These are phyloP conservation scores for Citrus inodora DNA, from an alignment of 345 rosid species.

Conservation along the genomic window DNA sequence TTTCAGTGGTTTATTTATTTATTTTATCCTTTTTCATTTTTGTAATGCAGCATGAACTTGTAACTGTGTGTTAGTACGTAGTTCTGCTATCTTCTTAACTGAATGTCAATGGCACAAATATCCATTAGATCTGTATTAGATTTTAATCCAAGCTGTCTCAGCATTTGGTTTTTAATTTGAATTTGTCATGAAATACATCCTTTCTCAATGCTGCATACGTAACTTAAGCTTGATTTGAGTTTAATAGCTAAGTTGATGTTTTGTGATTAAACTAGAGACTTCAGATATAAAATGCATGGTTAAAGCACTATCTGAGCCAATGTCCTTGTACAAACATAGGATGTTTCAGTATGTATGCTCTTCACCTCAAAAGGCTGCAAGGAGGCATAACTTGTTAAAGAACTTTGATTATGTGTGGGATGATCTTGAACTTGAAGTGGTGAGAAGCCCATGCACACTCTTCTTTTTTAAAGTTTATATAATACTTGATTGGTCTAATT, in stretches of 20 bases:
- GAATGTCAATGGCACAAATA: background rate
- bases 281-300: background rate
- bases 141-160: background rate
- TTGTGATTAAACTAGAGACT: constrained; percentile 17
- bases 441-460: constrained; percentile 28
- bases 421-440: constrained; percentile 53
- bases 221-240: background rate
- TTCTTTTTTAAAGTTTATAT: constrained; percentile 4
- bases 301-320: background rate
- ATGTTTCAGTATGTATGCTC: constrained; percentile 27
- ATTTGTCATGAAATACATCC: background rate
- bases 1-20: background rate
- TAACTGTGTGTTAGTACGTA: background rate
- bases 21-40: background rate
- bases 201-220: background rate
- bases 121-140: background rate
- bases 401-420: constrained; percentile 20
- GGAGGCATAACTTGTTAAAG: constrained; percentile 30
- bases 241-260: background rate
- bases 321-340: constrained; percentile 21
- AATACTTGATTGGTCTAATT: constrained; percentile 1
- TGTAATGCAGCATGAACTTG: background rate
- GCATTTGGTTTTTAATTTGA: background rate
- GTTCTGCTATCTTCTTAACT: background rate
- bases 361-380: constrained; percentile 40